Percentiles rank a stretch among this genome's conserved stretches.
Evolutionary conservation across 805 yeast species (phyloP).

Genomic region (Ogataea naganishii): DNA sequence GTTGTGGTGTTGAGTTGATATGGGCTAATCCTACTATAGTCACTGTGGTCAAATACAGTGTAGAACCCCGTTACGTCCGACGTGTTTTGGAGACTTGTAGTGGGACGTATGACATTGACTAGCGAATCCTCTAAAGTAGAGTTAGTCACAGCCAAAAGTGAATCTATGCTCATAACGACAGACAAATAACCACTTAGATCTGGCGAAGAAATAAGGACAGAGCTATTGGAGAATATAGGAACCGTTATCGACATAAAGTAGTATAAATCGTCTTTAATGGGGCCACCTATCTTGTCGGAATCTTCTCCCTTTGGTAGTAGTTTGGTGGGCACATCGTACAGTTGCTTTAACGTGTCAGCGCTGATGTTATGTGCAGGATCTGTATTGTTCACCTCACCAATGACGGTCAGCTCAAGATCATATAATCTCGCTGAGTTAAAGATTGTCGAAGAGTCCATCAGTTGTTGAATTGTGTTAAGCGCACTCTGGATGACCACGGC

Average conservation of each 20-base stretch:
- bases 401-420: constrained; percentile 44
- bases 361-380: constrained; percentile 20
- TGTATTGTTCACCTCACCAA: constrained; percentile 33
- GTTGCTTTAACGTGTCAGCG: constrained; percentile 31
- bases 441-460: constrained; percentile 52
- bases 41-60: constrained; percentile 25
- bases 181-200: constrained; percentile 66
- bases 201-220: constrained; percentile 52
- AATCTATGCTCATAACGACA: constrained; percentile 40
- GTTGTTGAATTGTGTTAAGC: constrained; percentile 43
- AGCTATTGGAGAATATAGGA: constrained; percentile 67
- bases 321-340: constrained; percentile 5
- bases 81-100: constrained; percentile 12
- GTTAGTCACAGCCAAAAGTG: constrained; percentile 30
- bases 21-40: constrained; percentile 3
- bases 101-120: constrained; percentile 17
- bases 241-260: constrained; percentile 68
- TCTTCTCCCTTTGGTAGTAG: constrained; percentile 13
- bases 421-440: constrained; percentile 61
- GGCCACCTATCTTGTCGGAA: constrained; percentile 57
- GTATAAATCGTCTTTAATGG: constrained; percentile 36
- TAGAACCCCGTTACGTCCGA: constrained; percentile 25
- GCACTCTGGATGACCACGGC: constrained; percentile 37
- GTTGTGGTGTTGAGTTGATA: constrained; percentile 5
- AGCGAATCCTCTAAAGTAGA: constrained; percentile 29